Evolutionary conservation across 257 asterid species (phyloP), one percentile per base, ranked within the genome.

Genomic region (Nicotiana knightiana): DNA sequence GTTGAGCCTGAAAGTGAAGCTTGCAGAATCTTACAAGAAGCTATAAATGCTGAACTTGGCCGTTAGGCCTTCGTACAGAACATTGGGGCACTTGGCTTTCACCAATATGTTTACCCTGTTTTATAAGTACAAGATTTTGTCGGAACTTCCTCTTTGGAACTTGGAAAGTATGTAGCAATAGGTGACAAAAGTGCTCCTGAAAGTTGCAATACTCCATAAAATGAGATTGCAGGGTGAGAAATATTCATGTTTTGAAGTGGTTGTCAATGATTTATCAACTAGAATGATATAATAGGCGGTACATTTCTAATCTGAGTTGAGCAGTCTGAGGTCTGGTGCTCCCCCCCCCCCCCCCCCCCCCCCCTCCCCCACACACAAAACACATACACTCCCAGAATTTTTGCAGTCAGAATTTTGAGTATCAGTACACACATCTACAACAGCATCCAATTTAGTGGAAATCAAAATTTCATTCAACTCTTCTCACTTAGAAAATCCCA

Each of bases 1-100:
- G 94, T 94, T n/a, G 98, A 91, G 73, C 81, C 86, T 8, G 96
- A 88, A 51, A 90, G 94, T 21, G 96, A 93, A 82, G 97, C 93
- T 21, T 84, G 82, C 85, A 86, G 85, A 58, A 61, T 92, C 46
- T 80, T 92, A 76, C 92, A 92, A 82, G 92, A 81, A 81, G 94
- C 90, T 67, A 73, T 85, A 6, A 68, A 67, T 43, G 86, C 86
- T 70, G 76, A 75, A 54, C 43, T 87, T 32, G 18, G 81, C 68
- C 75, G 76, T 81, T 26, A 51, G 43, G 46, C 48, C 61, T 68
- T n/a, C 57, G 3, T 68, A 24, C 24, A 71, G 78, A 43, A 46
- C 24, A 43, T 46, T 71, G 13, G 35, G 12, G 18, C 2, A 6
- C 78, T 0, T 46, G 37, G 59, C 39, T 71, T 21, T 46, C 32